A percentile compares a stretch with the other conserved stretches of the same genome.
These are phyloP conservation scores for Leishmania guyanensis DNA, from an alignment of 208 protist species.

Conservation along the genomic window DNA sequence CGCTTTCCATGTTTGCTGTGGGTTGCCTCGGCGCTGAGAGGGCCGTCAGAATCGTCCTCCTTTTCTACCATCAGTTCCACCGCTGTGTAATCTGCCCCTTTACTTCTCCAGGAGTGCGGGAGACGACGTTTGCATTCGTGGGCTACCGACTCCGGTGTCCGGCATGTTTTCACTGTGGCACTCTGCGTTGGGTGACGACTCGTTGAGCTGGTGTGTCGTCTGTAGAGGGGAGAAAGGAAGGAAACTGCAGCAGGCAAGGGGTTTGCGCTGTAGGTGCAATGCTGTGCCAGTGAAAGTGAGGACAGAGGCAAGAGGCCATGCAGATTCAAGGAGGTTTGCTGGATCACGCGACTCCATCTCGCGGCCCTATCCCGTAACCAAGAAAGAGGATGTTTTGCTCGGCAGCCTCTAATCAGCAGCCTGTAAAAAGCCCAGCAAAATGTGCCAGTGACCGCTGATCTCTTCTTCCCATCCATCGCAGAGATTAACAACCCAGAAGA, in stretches of 20 bases:
- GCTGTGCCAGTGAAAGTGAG: not conserved
- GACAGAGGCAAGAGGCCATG: not conserved
- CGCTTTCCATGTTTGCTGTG: not conserved
- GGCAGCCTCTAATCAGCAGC: not conserved
- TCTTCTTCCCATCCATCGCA: not conserved
- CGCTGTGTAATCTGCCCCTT: not conserved
- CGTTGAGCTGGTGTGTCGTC: not conserved
- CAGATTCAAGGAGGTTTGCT: not conserved
- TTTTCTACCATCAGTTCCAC: not conserved
- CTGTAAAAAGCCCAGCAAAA: not conserved
- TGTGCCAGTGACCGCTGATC: not conserved
- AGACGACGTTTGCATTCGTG: not conserved
- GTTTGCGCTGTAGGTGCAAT: not conserved
- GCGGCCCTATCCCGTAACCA: not conserved
- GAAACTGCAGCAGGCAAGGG: not conserved
- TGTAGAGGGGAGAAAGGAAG: not conserved
- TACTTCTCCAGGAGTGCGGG: not conserved
- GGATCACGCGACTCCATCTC: not conserved
- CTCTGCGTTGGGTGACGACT: not conserved
- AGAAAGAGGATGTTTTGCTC: not conserved
- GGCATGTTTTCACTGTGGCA: not conserved
- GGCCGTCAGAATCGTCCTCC: not conserved
- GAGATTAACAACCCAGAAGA: not conserved
- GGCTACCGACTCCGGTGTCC: not conserved
- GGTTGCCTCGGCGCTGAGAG: not conserved